phyloP scores from a whole-genome alignment of 1,284 basidiomycete species.

The Irpex rosettiformis region DNA sequence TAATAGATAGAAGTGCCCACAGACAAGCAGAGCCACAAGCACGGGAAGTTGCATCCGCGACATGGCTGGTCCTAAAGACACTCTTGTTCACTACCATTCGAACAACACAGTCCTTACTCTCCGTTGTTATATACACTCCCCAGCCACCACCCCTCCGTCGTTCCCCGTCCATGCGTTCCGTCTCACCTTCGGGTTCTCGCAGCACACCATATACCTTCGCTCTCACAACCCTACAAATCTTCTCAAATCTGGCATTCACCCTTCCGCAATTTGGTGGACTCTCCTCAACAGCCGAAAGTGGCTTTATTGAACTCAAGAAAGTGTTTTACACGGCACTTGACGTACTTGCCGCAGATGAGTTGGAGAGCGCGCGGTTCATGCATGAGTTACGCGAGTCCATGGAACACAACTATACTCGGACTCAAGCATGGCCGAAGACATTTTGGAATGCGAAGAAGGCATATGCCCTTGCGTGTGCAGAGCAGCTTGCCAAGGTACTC shows the following conservation, averaged over 20 bases:
- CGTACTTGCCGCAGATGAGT: slow-evolving; percentile 47
- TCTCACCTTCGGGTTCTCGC: slow-evolving; percentile 15
- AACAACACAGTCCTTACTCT: slow-evolving; percentile 61
- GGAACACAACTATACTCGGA: not conserved
- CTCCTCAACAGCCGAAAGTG: slow-evolving; percentile 42
- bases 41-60: slow-evolving; percentile 39
- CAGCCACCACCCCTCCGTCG: not conserved
- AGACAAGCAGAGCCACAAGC: slow-evolving; percentile 35
- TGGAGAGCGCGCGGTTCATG: slow-evolving; percentile 40
- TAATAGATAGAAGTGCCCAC: slow-evolving; percentile 2
- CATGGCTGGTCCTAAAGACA: slow-evolving; percentile 68
- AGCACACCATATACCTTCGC: slow-evolving; percentile 45
- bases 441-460: slow-evolving; percentile 50
- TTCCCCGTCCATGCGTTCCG: slow-evolving; percentile 33
- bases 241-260: slow-evolving; percentile 66
- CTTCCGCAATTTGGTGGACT: slow-evolving; percentile 73
- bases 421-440: slow-evolving; percentile 10
- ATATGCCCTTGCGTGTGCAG: slow-evolving; percentile 61
- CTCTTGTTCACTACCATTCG: slow-evolving; percentile 66
- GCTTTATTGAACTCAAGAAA: slow-evolving; percentile 64
- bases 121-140: slow-evolving; percentile 24
- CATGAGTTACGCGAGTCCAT: slow-evolving; percentile 32
- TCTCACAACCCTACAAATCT: slow-evolving; percentile 44
- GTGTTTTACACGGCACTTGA: slow-evolving; percentile 72
- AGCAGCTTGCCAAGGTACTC: slow-evolving; percentile 65